phyloP scores from a whole-genome alignment of 139 green algal genomes.

The Chlamydomonas sp. region DNA sequence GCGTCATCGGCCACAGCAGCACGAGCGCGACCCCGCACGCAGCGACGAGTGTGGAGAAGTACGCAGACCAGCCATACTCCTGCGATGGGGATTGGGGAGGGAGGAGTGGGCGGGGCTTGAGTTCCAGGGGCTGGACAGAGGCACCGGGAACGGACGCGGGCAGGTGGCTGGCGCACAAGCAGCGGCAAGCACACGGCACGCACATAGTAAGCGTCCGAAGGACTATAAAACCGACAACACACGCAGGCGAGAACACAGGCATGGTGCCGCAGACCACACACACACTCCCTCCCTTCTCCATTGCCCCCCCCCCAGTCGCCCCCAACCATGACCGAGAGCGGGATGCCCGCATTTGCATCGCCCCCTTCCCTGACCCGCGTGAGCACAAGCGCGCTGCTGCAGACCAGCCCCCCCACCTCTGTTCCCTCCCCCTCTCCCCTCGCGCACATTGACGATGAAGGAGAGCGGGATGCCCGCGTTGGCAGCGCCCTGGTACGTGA shows the following conservation, averaged over 20 bases:
- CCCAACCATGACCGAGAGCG: constrained; percentile 90
- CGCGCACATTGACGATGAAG: constrained; percentile 76
- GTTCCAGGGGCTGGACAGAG: too few species aligned
- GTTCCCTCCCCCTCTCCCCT: not conserved
- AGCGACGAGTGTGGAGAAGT: constrained; percentile 79
- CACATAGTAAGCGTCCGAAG: too few species aligned
- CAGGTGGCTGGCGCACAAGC: too few species aligned
- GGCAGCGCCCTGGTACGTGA: not conserved
- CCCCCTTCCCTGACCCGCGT: too few species aligned
- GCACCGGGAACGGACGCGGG: too few species aligned
- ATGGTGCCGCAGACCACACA: not conserved
- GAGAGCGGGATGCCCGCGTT: constrained; percentile 59
- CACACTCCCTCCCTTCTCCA: not conserved
- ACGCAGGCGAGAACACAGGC: too few species aligned
- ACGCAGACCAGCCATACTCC: constrained; percentile 81
- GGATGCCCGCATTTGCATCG: constrained; percentile 17
- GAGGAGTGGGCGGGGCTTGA: too few species aligned
- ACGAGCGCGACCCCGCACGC: constrained; percentile 71
- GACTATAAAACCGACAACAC: too few species aligned
- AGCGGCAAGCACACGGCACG: too few species aligned
- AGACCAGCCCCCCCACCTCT: not conserved
- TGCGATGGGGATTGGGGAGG: too few species aligned
- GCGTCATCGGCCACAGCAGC: constrained; percentile 85
- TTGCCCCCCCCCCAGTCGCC: constrained; percentile 14
- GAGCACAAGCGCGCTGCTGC: too few species aligned